Evolutionary conservation across 345 rosid species (phyloP).

Genomic region (Rhizophora mangle): DNA sequence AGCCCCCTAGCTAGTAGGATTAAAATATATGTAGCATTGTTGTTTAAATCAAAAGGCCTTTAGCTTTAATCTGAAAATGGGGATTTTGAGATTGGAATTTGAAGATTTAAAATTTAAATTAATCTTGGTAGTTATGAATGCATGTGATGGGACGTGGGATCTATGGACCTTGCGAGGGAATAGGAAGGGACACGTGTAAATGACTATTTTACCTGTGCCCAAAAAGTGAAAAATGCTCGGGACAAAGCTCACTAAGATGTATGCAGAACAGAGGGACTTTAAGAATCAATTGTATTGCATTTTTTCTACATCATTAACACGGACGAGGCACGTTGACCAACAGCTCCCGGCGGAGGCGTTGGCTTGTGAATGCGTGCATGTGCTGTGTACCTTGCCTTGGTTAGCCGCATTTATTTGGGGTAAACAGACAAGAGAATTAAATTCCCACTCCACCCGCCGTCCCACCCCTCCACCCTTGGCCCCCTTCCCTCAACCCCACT

Average conservation of each 20-base stretch:
- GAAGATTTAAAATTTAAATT: too few relatives aligned
- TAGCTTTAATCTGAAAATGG: background rate
- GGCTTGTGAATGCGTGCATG: constrained; percentile 25
- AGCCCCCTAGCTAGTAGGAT: background rate
- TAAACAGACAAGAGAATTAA: background rate
- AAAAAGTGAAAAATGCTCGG: too few relatives aligned
- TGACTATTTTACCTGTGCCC: background rate
- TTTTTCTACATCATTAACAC: constrained; percentile 1
- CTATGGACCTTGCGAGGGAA: background rate
- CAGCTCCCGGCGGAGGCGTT: constrained; percentile 5
- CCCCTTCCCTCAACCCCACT: too few relatives aligned
- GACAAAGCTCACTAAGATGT: constrained; percentile 21
- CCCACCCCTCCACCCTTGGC: too few relatives aligned
- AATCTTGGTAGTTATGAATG: too few relatives aligned
- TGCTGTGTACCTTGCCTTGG: constrained; percentile 2
- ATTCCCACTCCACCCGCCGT: background rate
- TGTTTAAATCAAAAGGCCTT: background rate
- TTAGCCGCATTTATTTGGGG: background rate
- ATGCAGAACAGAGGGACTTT: background rate
- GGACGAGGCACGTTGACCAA: constrained; percentile 24
- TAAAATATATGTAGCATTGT: background rate
- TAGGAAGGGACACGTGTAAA: background rate
- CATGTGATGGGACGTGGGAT: too few relatives aligned
- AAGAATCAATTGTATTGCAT: constrained; percentile 3
- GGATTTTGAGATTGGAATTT: background rate